These are phyloP conservation scores for Gypsophila paniculata DNA, from an alignment of 179 eudicot species.

Conservation along the genomic window DNA sequence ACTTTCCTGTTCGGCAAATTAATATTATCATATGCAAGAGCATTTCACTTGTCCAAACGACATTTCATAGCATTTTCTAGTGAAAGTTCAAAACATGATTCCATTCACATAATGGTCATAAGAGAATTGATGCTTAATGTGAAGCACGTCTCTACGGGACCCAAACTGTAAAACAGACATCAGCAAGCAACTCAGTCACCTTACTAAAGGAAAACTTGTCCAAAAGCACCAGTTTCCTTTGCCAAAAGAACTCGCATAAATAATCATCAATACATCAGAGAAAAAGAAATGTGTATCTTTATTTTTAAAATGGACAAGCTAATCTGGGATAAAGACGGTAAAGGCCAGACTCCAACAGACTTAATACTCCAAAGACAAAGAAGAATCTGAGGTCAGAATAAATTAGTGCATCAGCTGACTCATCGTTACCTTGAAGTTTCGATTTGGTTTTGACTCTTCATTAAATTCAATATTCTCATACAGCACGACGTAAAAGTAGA, in stretches of 20 bases:
- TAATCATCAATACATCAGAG: background rate
- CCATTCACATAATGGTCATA: background rate
- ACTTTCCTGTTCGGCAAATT: background rate
- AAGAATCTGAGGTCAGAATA: background rate
- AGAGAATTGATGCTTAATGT: background rate
- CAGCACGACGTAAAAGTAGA: background rate
- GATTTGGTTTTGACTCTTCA: background rate
- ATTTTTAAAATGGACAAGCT: background rate
- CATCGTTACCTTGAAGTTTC: background rate
- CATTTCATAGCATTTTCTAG: background rate
- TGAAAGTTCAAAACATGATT: background rate
- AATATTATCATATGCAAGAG: too few relatives aligned
- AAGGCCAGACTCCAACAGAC: background rate
- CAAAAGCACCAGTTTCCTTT: background rate
- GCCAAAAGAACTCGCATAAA: background rate
- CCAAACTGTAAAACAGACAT: background rate
- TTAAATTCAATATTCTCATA: background rate
- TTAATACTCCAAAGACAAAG: background rate
- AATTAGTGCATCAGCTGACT: background rate
- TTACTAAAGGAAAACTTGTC: background rate
- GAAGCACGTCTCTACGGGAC: background rate
- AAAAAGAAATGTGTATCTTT: too few relatives aligned
- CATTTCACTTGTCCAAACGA: background rate
- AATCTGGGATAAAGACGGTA: background rate
- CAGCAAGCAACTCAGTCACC: background rate